Evolutionary conservation across 371 early-diverging fungal genomes (phyloP).

Genomic region (Phascolomyces articulosus): DNA sequence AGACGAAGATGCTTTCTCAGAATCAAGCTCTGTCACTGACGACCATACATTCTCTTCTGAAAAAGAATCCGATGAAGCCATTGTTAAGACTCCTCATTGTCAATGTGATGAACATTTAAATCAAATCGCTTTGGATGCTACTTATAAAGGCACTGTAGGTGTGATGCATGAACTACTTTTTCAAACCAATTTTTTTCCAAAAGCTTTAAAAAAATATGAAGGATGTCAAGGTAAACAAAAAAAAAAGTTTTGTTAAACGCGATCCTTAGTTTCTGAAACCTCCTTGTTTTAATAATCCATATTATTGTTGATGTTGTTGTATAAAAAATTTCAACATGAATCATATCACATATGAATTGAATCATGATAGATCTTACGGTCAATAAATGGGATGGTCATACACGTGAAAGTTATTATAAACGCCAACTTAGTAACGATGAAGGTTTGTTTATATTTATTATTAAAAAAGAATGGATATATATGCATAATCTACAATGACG

Average conservation of each 20-base stretch:
- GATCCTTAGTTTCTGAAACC: too few relatives aligned
- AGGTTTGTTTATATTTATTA: neutral
- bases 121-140: slow-evolving; percentile 3
- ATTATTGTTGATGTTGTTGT: too few relatives aligned
- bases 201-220: slow-evolving; percentile 7
- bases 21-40: neutral
- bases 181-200: slow-evolving; percentile 6
- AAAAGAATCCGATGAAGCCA: neutral
- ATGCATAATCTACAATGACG: too few relatives aligned
- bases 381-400: neutral
- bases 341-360: too few relatives aligned
- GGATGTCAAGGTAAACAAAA: slow-evolving; percentile 14
- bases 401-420: neutral
- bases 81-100: neutral
- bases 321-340: too few relatives aligned
- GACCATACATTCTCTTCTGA: neutral
- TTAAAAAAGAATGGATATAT: neutral
- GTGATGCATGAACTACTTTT: slow-evolving; percentile 8
- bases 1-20: neutral
- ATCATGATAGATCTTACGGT: neutral
- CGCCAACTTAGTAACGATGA: neutral
- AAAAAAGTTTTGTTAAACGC: too few relatives aligned
- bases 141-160: slow-evolving; percentile 7
- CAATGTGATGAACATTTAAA: neutral
- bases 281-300: too few relatives aligned